Conservation (phyloP, 169 alveolate species). For the Sarcocystis neurona region DNA sequence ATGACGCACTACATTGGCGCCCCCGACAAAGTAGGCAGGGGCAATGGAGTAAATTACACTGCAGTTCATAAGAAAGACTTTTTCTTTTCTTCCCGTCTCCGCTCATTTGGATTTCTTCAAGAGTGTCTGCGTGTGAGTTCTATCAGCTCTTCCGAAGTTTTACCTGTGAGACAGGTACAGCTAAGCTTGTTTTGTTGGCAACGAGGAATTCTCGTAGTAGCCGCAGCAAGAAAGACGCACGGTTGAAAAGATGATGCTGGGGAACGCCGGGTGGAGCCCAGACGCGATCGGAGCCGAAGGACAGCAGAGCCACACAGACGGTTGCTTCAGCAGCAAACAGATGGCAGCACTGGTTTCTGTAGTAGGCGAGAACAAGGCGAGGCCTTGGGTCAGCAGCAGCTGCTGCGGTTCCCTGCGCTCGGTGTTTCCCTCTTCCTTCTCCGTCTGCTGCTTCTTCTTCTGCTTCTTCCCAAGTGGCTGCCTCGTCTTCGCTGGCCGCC, state of each 20-base stretch:
- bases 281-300: constrained; percentile 2
- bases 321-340: constrained; percentile 17
- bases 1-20: too few species aligned
- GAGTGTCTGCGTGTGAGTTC: too few species aligned
- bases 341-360: constrained; percentile 53
- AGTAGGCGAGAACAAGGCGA: constrained; percentile 47
- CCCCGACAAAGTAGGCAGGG: too few species aligned
- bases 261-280: constrained; percentile 24
- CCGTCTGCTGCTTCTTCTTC: constrained; percentile 21
- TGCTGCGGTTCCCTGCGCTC: constrained; percentile 14
- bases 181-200: too few species aligned
- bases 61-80: too few species aligned
- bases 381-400: background rate
- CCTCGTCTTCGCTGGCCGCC: background rate
- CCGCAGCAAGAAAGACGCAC: background rate
- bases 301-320: constrained; percentile 17
- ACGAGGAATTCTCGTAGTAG: background rate
- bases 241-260: background rate
- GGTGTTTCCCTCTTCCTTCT: background rate
- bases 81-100: too few species aligned
- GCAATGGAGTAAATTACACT: too few species aligned
- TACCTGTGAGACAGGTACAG: too few species aligned
- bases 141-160: too few species aligned
- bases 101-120: too few species aligned
- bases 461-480: background rate